Conservation (phyloP, 352 stramenopile species). For the Phytophthora capsici region DNA sequence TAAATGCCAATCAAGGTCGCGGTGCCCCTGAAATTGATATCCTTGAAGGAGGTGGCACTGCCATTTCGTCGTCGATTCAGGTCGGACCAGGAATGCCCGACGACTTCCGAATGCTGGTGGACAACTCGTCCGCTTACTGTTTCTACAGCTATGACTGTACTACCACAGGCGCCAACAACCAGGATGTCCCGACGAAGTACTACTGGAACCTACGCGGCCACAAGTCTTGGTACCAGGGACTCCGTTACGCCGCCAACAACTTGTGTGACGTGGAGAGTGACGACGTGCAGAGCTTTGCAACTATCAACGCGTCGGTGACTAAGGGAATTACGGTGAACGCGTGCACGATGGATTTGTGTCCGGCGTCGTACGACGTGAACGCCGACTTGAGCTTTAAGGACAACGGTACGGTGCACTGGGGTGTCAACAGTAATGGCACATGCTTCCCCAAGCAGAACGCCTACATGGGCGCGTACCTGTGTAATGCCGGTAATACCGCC, state of each 20-base stretch:
- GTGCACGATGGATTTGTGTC: conserved; percentile 53
- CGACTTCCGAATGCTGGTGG: conserved; percentile 50
- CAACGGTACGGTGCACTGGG: conserved; percentile 43
- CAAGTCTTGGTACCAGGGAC: conserved; percentile 76
- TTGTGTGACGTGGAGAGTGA: conserved; percentile 41
- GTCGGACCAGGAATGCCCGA: conserved; percentile 73
- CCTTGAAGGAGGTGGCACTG: conserved; percentile 85
- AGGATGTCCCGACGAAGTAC: conserved; percentile 48
- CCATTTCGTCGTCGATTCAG: conserved; percentile 93
- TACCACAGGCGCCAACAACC: conserved; percentile 50
- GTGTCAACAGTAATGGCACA: conserved; percentile 53
- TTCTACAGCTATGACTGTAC: conserved; percentile 55
- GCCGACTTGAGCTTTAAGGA: conserved; percentile 50
- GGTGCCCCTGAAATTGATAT: conserved; percentile 97
- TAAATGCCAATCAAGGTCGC: conserved; percentile 90
- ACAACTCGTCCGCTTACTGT: conserved; percentile 41
- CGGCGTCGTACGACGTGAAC: conserved; percentile 73
- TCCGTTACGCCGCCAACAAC: conserved; percentile 69
- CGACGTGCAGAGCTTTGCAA: conserved; percentile 46
- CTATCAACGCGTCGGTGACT: conserved; percentile 48
- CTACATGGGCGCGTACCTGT: conserved; percentile 58
- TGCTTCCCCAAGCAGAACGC: conserved; percentile 59
- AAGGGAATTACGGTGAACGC: conserved; percentile 58
- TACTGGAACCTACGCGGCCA: conserved; percentile 59
- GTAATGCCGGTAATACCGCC: conserved; percentile 47